These are phyloP conservation scores for Graphilbum sp. DNA, from an alignment of 2,329 filamentous ascomycete species.

Conservation along the genomic window DNA sequence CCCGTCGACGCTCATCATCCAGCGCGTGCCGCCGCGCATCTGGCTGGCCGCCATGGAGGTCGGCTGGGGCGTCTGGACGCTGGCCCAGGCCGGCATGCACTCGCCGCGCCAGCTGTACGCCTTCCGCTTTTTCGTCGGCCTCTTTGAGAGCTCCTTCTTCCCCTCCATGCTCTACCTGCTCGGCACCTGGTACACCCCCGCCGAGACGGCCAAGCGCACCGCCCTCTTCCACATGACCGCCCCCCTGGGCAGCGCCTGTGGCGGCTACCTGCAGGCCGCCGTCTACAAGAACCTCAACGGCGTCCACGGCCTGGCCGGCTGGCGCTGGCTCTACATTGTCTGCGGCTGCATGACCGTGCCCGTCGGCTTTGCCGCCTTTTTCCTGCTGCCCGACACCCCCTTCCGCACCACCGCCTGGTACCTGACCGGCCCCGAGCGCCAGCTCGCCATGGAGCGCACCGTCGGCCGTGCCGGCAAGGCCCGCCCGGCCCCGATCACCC, in stretches of 20 bases:
- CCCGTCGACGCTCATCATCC: constrained; percentile 46
- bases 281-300: constrained; percentile 15
- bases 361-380: constrained; percentile 13
- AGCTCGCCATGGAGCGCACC: constrained; percentile 10
- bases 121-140: constrained; percentile 17
- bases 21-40: constrained; percentile 40
- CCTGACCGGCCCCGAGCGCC: constrained; percentile 12
- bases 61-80: constrained; percentile 15
- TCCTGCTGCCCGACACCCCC: constrained; percentile 14
- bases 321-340: constrained; percentile 18
- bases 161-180: constrained; percentile 16
- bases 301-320: constrained; percentile 14
- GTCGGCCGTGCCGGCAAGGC: constrained; percentile 12
- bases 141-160: constrained; percentile 16
- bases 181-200: constrained; percentile 39
- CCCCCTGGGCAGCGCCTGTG: constrained; percentile 20
- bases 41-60: constrained; percentile 34
- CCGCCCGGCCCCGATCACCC: constrained; percentile 11
- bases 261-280: constrained; percentile 16
- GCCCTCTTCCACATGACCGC: constrained; percentile 46
- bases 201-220: constrained; percentile 43
- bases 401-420: constrained; percentile 14
- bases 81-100: constrained; percentile 13
- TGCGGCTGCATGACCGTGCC: constrained; percentile 15
- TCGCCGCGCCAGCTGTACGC: constrained; percentile 14